Evolutionary conservation across 2,329 filamentous ascomycete genomes (phyloP).

Genomic region (Fulvia fulva): DNA sequence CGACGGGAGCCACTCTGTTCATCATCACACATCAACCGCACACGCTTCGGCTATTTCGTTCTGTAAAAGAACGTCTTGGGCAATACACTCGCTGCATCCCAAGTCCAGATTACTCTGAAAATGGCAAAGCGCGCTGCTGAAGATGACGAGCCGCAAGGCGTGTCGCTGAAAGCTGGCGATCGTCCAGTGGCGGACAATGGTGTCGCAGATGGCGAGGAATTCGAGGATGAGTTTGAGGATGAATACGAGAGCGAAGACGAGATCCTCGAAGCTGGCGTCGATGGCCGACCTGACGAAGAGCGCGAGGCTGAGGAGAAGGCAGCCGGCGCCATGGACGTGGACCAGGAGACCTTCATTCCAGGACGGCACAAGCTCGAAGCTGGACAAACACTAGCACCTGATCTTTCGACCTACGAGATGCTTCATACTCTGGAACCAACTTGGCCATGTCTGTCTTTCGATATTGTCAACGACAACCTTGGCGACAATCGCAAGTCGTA

Average conservation of each 20-base stretch:
- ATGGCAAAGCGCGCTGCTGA: slow-evolving; percentile 62
- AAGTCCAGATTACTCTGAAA: slow-evolving; percentile 22
- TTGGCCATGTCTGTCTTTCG: slow-evolving; percentile 96
- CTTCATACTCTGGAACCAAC: slow-evolving; percentile 89
- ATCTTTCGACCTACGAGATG: slow-evolving; percentile 96
- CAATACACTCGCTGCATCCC: slow-evolving; percentile 26
- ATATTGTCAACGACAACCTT: slow-evolving; percentile 79
- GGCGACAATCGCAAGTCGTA: slow-evolving; percentile 90
- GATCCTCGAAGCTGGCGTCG: slow-evolving; percentile 88
- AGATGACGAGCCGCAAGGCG: slow-evolving; percentile 40
- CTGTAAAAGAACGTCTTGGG: slow-evolving; percentile 25
- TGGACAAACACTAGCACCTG: slow-evolving; percentile 85
- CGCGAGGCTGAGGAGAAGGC: slow-evolving; percentile 82
- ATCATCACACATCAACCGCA: slow-evolving; percentile 5
- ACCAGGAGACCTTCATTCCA: slow-evolving; percentile 92
- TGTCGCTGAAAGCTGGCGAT: slow-evolving; percentile 58
- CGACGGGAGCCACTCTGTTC: neutral
- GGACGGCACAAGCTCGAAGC: slow-evolving; percentile 86
- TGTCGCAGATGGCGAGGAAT: slow-evolving; percentile 62
- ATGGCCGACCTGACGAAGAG: slow-evolving; percentile 87
- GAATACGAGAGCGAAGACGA: slow-evolving; percentile 87
- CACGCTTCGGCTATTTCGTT: slow-evolving; percentile 21
- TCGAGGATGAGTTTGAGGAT: slow-evolving; percentile 92
- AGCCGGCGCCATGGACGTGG: slow-evolving; percentile 80
- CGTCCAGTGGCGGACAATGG: slow-evolving; percentile 50